These are phyloP conservation scores for Colletotrichum navitas DNA, from an alignment of 2,329 filamentous ascomycete species.

Conservation along the genomic window DNA sequence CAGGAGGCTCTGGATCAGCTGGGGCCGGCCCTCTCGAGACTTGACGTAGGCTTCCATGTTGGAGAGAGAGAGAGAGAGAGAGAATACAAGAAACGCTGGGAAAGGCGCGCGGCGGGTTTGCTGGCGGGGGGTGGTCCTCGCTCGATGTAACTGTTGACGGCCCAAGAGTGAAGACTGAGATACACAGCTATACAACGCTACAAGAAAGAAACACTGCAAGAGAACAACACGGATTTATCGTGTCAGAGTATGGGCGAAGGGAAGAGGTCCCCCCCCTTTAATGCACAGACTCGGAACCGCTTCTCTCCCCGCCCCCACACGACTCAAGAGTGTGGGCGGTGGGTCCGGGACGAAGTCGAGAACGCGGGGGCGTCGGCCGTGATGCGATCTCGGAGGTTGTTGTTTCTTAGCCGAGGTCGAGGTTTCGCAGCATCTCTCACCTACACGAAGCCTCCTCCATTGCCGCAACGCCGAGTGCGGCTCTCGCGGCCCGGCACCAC, in stretches of 20 bases:
- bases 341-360: not conserved
- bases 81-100: too few species aligned
- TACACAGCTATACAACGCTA: not conserved
- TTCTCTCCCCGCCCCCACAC: slow-evolving; percentile 1
- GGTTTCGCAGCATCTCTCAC: not conserved
- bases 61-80: too few species aligned
- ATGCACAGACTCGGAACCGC: too few species aligned
- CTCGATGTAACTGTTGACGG: not conserved
- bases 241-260: not conserved
- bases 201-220: not conserved
- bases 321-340: not conserved
- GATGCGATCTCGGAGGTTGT: slow-evolving; percentile 14
- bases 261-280: too few species aligned
- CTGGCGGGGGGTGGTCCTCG: not conserved
- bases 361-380: slow-evolving; percentile 17
- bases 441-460: too few species aligned
- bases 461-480: not conserved
- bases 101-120: not conserved
- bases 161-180: not conserved
- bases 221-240: not conserved
- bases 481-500: not conserved
- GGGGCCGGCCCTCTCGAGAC: slow-evolving; percentile 16
- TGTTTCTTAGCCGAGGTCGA: slow-evolving; percentile 1
- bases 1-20: slow-evolving; percentile 25
- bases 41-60: slow-evolving; percentile 24